These are phyloP conservation scores for Laburnicola sp. DNA, from an alignment of 2,329 filamentous ascomycete genomes.

Conservation along the genomic window DNA sequence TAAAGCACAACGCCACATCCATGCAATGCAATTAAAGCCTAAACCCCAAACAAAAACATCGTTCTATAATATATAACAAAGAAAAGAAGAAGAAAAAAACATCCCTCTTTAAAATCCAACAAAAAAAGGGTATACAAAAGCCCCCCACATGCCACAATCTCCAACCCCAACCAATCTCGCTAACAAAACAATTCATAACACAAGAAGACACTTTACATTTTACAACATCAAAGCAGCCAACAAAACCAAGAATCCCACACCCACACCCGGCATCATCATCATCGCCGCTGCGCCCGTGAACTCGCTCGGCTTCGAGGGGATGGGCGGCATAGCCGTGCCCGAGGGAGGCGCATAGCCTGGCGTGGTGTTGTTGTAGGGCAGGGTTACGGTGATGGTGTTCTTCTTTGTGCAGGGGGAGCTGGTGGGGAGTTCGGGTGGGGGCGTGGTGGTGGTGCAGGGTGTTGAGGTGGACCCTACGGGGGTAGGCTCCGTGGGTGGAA, in stretches of 20 bases:
- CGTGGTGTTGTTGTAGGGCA: conserved; percentile 4
- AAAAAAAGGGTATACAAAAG: conserved; percentile 8
- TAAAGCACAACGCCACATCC: no score
- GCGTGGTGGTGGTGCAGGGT: conserved; percentile 4
- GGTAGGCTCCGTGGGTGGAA: conserved; percentile 2
- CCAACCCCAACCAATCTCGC: conserved; percentile 1
- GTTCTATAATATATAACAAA: no score
- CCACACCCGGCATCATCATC: conserved; percentile 1
- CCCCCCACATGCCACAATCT: not conserved
- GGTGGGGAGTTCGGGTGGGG: conserved; percentile 2
- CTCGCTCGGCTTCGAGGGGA: not conserved
- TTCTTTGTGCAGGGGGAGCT: not conserved
- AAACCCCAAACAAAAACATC: no score
- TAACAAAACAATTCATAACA: conserved; percentile 1
- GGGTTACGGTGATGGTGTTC: conserved; percentile 2
- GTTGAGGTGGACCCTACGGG: not conserved
- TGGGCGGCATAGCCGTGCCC: conserved; percentile 3
- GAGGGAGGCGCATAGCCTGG: not conserved
- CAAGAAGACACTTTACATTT: no score
- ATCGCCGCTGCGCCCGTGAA: not conserved
- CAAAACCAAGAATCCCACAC: not conserved
- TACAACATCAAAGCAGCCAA: conserved; percentile 6
- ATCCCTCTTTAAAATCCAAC: not conserved
- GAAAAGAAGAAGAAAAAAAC: no score
- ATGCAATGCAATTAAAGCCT: no score